phyloP scores from a whole-genome alignment of 2,329 filamentous ascomycete genomes.

The Nannizziopsis barbatae region DNA sequence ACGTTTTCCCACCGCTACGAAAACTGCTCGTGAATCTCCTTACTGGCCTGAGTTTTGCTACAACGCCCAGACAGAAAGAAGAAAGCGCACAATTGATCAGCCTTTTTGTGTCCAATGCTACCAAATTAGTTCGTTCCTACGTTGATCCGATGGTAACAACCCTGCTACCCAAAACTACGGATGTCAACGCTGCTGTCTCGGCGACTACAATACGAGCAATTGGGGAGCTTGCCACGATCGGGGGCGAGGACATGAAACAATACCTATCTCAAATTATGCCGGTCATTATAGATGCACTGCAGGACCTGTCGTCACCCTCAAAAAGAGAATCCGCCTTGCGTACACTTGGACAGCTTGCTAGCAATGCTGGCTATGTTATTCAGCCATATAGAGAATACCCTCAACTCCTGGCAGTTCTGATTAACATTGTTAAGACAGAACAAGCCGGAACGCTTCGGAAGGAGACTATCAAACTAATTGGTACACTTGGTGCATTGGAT shows the following conservation, averaged over 20 bases:
- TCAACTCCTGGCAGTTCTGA: slow-evolving; percentile 79
- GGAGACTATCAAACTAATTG: slow-evolving; percentile 93
- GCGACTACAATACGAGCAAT: slow-evolving; percentile 92
- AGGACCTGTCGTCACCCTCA: slow-evolving; percentile 80
- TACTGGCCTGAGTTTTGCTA: slow-evolving; percentile 92
- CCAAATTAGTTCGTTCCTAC: slow-evolving; percentile 86
- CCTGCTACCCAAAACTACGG: slow-evolving; percentile 76
- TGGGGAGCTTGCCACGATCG: slow-evolving; percentile 85
- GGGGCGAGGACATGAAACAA: slow-evolving; percentile 82
- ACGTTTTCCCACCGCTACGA: slow-evolving; percentile 88
- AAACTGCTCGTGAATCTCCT: slow-evolving; percentile 94
- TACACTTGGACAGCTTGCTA: slow-evolving; percentile 82
- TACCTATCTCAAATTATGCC: slow-evolving; percentile 92
- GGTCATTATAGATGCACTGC: slow-evolving; percentile 82
- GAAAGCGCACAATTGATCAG: slow-evolving; percentile 91
- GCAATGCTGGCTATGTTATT: slow-evolving; percentile 96
- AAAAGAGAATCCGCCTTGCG: slow-evolving; percentile 87
- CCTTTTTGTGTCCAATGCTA: slow-evolving; percentile 83
- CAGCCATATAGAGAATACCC: slow-evolving; percentile 92
- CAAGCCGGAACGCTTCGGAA: slow-evolving; percentile 74
- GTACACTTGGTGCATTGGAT: slow-evolving; percentile 86
- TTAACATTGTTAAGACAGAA: slow-evolving; percentile 89
- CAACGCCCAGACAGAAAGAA: slow-evolving; percentile 86
- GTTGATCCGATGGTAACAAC: slow-evolving; percentile 94
- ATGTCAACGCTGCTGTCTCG: slow-evolving; percentile 75